Base-by-base conservation (phyloP, 169 alveolate genomes). In the Plasmodium sp. region DNA sequence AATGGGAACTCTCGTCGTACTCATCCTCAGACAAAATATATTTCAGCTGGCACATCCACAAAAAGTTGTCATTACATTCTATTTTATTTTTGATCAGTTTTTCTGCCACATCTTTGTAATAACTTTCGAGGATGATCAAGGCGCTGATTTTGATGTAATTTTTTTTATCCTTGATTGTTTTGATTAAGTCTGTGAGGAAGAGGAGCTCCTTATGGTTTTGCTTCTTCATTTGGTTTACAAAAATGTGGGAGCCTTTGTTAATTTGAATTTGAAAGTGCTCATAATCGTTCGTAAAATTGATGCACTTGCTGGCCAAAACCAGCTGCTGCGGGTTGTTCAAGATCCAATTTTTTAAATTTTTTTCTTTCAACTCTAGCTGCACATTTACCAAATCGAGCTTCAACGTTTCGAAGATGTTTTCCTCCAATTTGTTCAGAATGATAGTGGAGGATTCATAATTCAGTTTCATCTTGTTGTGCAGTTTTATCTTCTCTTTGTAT, bases 41-140 rank as follows among this genome's bases (percentile, higher is more conserved):
- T 48, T 90, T 90, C 34, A 90, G 67, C 73, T 90, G 94, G 16
- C 94, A 90, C 77, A 90, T 18, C 94, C 94, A 90, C 22, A 90
- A 51, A 51, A 90, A 90, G 58, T 90, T 90, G 43, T 90, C 91
- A 71, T 81, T 90, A 16, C 94, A 81, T 81, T 90, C 94, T 22
- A 90, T 90, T 90, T 90, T 90, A 54, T 90, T 90, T 90, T 90
- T 90, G 72, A 90, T 80, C 22, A 90, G 48, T 62, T 90, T 90
- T 90, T 90, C 94, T 43, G 94, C 94, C 34, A 90, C 94, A 81
- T 90, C 94, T 81, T 90, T 90, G 71, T 90, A 90, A 34, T 90
- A 90, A 41, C 91, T 90, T 90, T 90, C 94, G 22, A 90, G 79
- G 10, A 90, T 81, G 22, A 90, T 90, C 51, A 90, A 39, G n/a